Conservation (phyloP, 2,329 filamentous ascomycete genomes). For the Xylaria sp. region DNA sequence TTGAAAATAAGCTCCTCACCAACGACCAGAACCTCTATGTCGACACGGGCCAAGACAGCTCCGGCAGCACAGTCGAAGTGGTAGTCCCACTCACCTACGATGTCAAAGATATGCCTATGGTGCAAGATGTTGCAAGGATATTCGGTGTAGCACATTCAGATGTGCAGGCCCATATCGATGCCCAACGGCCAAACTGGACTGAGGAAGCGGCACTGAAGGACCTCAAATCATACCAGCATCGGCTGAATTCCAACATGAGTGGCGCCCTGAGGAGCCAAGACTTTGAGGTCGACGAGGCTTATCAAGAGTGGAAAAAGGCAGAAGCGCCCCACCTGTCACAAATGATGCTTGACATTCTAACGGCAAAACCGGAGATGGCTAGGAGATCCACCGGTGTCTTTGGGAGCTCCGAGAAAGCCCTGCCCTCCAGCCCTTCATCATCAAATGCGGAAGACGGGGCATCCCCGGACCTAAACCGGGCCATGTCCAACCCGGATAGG, state of each 20-base stretch:
- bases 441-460: constrained; percentile 54
- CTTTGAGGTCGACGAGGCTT: constrained; percentile 88
- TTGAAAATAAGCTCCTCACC: constrained; percentile 91
- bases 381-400: constrained; percentile 67
- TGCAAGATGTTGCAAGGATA: constrained; percentile 82
- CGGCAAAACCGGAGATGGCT: constrained; percentile 81
- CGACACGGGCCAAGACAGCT: constrained; percentile 59
- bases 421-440: constrained; percentile 58
- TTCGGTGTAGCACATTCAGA: constrained; percentile 80
- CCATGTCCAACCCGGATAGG: constrained; percentile 51
- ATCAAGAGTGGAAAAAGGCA: constrained; percentile 87
- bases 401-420: constrained; percentile 51
- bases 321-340: constrained; percentile 86
- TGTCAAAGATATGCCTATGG: constrained; percentile 95
- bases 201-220: constrained; percentile 89
- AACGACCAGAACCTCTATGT: constrained; percentile 88
- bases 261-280: constrained; percentile 81
- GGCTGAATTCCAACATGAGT: constrained; percentile 77
- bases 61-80: constrained; percentile 74
- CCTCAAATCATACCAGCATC: constrained; percentile 89
- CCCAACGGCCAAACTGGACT: constrained; percentile 80
- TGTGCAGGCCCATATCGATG: constrained; percentile 85
- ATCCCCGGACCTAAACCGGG: constrained; percentile 56
- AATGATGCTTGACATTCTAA: constrained; percentile 90
- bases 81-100: constrained; percentile 84